Percentiles rank a stretch among this genome's conserved stretches.
phyloP scores from a whole-genome alignment of 2,329 filamentous ascomycete species.

The Allantophomopsis cytisporea region DNA sequence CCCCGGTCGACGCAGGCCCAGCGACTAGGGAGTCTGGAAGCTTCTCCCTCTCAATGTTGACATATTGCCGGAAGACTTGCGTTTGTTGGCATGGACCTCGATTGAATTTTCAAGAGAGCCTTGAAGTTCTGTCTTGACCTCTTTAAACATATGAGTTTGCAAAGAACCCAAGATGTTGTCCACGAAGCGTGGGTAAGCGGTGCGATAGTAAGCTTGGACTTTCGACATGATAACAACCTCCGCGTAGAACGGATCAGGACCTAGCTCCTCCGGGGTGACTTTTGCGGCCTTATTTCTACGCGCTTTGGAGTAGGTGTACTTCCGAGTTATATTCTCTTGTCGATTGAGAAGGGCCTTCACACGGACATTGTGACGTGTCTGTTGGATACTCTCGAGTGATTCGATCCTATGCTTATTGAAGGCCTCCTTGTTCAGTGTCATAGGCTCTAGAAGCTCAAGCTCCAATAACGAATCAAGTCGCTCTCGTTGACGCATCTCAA shows the following conservation, averaged over 20 bases:
- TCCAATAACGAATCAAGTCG: slow-evolving; percentile 29
- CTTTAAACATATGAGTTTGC: slow-evolving; percentile 3
- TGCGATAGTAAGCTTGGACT: slow-evolving; percentile 55
- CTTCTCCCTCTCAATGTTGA: too few species aligned
- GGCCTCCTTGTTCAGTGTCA: slow-evolving; percentile 37
- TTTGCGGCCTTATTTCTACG: not conserved
- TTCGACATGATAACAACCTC: slow-evolving; percentile 51
- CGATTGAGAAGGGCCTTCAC: slow-evolving; percentile 17
- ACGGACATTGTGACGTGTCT: slow-evolving; percentile 34
- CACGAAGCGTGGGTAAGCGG: slow-evolving; percentile 50
- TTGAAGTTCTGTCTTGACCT: slow-evolving; percentile 2
- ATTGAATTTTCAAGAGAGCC: slow-evolving; percentile 5
- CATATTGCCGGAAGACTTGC: slow-evolving; percentile 3
- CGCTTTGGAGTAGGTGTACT: slow-evolving; percentile 1
- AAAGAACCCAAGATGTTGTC: slow-evolving; percentile 25
- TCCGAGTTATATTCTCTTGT: slow-evolving; percentile 1
- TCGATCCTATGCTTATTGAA: slow-evolving; percentile 30
- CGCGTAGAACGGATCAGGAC: slow-evolving; percentile 38
- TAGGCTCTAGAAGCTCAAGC: slow-evolving; percentile 39
- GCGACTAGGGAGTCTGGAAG: too few species aligned
- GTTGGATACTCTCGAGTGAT: slow-evolving; percentile 25
- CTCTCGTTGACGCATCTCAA: slow-evolving; percentile 9
- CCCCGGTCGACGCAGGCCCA: too few species aligned
- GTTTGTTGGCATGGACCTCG: slow-evolving; percentile 1
- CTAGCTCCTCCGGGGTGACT: slow-evolving; percentile 23